Percentiles rank a stretch among this genome's conserved stretches.
Evolutionary conservation across 768 basidiomycete genomes (phyloP).

Genomic region (Stropharia rugosoannulata): DNA sequence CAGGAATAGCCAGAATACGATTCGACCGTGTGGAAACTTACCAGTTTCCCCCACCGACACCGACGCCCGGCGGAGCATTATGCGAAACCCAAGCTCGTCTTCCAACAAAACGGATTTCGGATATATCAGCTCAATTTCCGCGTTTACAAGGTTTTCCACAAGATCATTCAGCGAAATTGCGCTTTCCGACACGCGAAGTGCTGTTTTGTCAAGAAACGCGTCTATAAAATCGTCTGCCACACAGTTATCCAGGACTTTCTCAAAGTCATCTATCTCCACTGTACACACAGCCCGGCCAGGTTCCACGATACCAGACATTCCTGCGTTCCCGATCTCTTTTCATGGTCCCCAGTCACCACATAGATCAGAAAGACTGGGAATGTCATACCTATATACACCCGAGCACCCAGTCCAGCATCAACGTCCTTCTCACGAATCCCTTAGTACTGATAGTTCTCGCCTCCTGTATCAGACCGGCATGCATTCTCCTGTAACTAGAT

Average conservation of each 20-base stretch:
- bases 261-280: not conserved
- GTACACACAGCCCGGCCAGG: not conserved
- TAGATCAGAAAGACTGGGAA: too few relatives aligned
- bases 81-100: not conserved
- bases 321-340: not conserved
- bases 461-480: too few relatives aligned
- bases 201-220: constrained; percentile 2
- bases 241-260: not conserved
- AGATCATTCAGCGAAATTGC: constrained; percentile 2
- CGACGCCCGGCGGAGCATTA: not conserved
- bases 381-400: too few relatives aligned
- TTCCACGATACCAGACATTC: not conserved
- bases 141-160: not conserved
- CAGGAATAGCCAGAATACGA: too few relatives aligned
- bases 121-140: not conserved
- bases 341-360: too few relatives aligned
- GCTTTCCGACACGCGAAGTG: constrained; percentile 7
- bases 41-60: not conserved
- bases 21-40: too few relatives aligned
- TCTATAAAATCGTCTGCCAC: constrained; percentile 4
- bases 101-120: not conserved
- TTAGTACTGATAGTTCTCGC: too few relatives aligned
- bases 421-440: too few relatives aligned
- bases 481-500: too few relatives aligned
- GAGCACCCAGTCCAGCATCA: too few relatives aligned